Conservation (phyloP, 2,329 filamentous ascomycete species). For the Stachybotrys elegans region DNA sequence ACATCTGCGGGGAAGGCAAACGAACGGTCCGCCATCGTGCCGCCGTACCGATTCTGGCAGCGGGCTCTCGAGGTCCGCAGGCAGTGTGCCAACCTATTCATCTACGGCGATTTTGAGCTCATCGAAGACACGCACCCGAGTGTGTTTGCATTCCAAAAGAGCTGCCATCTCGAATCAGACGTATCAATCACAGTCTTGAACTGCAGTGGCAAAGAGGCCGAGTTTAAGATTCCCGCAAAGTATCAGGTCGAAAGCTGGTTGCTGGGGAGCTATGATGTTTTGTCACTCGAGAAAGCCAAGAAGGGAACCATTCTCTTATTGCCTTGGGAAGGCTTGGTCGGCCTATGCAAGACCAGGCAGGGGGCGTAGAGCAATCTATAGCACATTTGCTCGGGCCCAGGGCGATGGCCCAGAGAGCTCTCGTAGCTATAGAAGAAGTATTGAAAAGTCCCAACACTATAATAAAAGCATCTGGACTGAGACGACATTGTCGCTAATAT, state of each 20-base stretch:
- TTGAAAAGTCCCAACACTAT: too few species aligned
- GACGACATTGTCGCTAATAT: too few species aligned
- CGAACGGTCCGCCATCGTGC: not conserved
- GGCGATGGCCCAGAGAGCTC: too few species aligned
- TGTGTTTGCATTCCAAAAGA: slow-evolving; percentile 8
- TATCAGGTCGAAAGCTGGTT: not conserved
- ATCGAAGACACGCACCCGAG: slow-evolving; percentile 6
- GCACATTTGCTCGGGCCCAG: too few species aligned
- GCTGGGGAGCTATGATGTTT: not conserved
- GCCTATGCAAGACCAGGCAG: not conserved
- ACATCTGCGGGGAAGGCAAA: not conserved
- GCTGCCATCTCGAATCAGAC: not conserved
- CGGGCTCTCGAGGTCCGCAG: slow-evolving; percentile 7
- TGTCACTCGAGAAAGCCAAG: not conserved
- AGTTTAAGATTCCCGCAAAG: not conserved
- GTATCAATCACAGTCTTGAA: not conserved
- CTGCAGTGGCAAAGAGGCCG: not conserved
- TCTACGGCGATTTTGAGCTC: slow-evolving; percentile 14
- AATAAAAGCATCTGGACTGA: too few species aligned
- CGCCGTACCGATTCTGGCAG: slow-evolving; percentile 9
- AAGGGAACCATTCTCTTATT: not conserved
- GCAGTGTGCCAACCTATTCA: slow-evolving; percentile 2
- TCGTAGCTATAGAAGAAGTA: too few species aligned
- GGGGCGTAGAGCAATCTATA: too few species aligned
- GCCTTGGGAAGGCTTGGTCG: not conserved